A percentile compares a stretch with the other conserved stretches of the same genome.
phyloP scores from a whole-genome alignment of 2,329 filamentous ascomycete genomes.

The Zelopaecilomyces penicillatus region DNA sequence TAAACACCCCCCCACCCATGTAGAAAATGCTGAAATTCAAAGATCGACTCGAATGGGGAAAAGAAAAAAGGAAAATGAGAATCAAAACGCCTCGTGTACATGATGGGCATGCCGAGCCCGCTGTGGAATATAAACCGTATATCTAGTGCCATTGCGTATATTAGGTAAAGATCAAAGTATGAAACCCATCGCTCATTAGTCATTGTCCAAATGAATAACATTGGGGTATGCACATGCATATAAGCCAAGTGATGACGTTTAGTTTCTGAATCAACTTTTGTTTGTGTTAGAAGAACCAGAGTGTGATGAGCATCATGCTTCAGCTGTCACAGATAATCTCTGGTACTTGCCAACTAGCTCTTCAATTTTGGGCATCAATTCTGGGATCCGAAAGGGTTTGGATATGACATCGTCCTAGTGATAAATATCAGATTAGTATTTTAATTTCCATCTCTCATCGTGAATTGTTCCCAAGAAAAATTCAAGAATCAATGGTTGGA shows the following conservation, averaged over 20 bases:
- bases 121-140: too few species aligned
- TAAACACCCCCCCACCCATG: background rate
- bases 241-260: background rate
- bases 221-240: too few species aligned
- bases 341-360: slow-evolving; percentile 40
- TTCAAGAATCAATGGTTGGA: background rate
- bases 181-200: too few species aligned
- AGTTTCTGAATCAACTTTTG: background rate
- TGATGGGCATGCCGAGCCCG: background rate
- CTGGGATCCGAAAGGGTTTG: slow-evolving; percentile 71
- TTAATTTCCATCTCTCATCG: too few species aligned
- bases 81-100: background rate
- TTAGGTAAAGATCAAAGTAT: too few species aligned
- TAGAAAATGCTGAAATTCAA: slow-evolving; percentile 2
- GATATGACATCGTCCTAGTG: slow-evolving; percentile 53
- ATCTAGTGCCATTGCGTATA: too few species aligned
- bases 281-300: background rate
- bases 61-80: background rate
- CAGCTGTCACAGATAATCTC: slow-evolving; percentile 19
- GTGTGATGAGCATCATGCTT: slow-evolving; percentile 4
- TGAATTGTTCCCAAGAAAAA: background rate
- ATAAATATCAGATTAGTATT: background rate
- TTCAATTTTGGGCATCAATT: slow-evolving; percentile 59
- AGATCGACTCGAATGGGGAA: too few species aligned
- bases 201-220: too few species aligned